Evolutionary conservation across 768 basidiomycete genomes (phyloP), one percentile per base, ranked within the genome.

Genomic region (Mycena floridula): DNA sequence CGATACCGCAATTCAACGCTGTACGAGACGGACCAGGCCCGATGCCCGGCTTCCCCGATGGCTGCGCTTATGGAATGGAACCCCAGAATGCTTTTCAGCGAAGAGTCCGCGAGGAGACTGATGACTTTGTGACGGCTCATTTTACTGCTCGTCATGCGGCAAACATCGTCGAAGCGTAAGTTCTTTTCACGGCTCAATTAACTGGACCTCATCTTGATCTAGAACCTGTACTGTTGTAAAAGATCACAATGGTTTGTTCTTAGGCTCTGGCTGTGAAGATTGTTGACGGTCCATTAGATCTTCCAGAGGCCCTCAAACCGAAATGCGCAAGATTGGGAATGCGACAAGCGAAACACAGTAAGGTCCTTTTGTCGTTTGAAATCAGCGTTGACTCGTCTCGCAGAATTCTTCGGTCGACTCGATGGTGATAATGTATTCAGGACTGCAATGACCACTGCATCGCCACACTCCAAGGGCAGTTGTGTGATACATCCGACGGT

Each of bases 381-480:
- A 36, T 26, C 35, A 11, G 13, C 12, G n/a, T 20, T 37, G 22
- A 25, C 27, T 39, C 25, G 25, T 44, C 37, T 24, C 37, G 13
- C 43, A 80, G 83, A 60, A 3, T 65, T 73, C 21, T 86, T 73
- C 55, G 79, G 76, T 9, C 71, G 86, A 30, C 58, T 87, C 30
- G 72, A 77, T 49, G 69, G 61, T 0, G 46, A 74, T 12, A 65
- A 64, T 1, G 64, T 73, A 22, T 89, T 89, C 56, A 70, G 68
- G 26, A 88, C 85, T 25, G 79, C 81, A 0, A 60, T 84, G 65
- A 88, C 87, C 7, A 63, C 53, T 1, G 64, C 76, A 9, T 47
- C 54, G 5, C 86, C 86, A 1, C 66, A 66, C n/a, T 49, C 55
- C 3, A 83, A 85, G 46, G 61, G 65, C 35, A 59, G 63, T 25